Percentiles rank a stretch among this genome's conserved stretches.
phyloP scores from a whole-genome alignment of 2,329 filamentous ascomycete species.

The Aspergillus eucalypticola region DNA sequence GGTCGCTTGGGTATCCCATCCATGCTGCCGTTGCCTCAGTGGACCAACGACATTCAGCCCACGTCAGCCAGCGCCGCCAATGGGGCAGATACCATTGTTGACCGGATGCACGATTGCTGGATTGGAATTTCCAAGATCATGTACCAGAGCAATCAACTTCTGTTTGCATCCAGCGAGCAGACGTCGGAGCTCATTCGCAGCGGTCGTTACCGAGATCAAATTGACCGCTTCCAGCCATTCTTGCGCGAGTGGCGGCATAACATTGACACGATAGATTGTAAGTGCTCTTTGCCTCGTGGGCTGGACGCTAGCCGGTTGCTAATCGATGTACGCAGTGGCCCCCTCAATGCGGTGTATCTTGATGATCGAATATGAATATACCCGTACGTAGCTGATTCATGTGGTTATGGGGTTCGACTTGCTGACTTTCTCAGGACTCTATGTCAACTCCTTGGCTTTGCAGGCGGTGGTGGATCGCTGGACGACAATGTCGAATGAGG shows the following conservation, averaged over 20 bases:
- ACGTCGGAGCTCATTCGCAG: constrained; percentile 87
- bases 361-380: constrained; percentile 93
- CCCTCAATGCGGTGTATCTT: constrained; percentile 71
- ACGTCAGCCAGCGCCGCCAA: constrained; percentile 30
- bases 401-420: constrained; percentile 3
- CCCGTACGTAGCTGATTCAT: constrained; percentile 56
- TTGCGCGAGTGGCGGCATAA: constrained; percentile 76
- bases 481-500: constrained; percentile 64
- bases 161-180: constrained; percentile 84
- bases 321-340: constrained; percentile 46
- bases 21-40: constrained; percentile 70
- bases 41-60: constrained; percentile 42
- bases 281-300: constrained; percentile 17
- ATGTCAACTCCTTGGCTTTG: constrained; percentile 88
- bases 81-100: constrained; percentile 45
- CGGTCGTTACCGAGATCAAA: constrained; percentile 76
- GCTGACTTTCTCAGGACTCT: constrained; percentile 53
- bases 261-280: constrained; percentile 71
- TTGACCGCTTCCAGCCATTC: constrained; percentile 78
- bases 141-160: constrained; percentile 82
- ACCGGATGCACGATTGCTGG: constrained; percentile 78
- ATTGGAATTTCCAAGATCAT: constrained; percentile 89
- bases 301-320: constrained; percentile 16
- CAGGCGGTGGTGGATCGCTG: constrained; percentile 94
- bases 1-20: constrained; percentile 89